Conservation (phyloP, 163 green algal genomes). For the Scenedesmus sp. region DNA sequence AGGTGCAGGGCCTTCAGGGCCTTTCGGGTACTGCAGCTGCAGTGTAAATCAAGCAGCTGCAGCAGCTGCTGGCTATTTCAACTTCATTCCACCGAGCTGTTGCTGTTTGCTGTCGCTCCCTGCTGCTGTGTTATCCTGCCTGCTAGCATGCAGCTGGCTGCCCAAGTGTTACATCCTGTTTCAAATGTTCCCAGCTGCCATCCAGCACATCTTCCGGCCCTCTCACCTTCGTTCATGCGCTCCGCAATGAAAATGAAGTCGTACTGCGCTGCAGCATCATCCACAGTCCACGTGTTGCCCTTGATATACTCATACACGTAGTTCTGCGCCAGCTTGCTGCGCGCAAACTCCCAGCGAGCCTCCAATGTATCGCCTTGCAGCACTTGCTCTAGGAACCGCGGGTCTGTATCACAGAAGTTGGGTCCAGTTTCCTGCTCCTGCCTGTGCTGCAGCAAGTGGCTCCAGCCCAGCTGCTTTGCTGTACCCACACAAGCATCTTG, state of each 20-base stretch:
- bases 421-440: neutral
- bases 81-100: neutral
- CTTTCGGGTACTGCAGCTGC: no score
- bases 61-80: no score
- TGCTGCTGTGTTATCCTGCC: neutral
- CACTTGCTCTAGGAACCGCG: neutral
- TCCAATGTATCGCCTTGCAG: neutral
- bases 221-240: conserved; percentile 23
- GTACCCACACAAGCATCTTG: neutral
- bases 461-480: conserved; percentile 14
- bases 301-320: neutral
- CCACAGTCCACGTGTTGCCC: conserved; percentile 5
- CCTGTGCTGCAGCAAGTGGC: neutral
- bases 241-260: conserved; percentile 29
- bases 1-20: no score
- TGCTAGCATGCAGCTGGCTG: neutral
- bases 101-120: neutral
- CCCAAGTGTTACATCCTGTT: neutral
- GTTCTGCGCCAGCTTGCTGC: neutral
- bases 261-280: neutral
- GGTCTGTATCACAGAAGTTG: neutral
- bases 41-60: no score
- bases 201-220: neutral
- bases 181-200: neutral
- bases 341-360: neutral